These are phyloP conservation scores for Teunomyces cretensis DNA, from an alignment of 805 yeast genomes.

Conservation along the genomic window DNA sequence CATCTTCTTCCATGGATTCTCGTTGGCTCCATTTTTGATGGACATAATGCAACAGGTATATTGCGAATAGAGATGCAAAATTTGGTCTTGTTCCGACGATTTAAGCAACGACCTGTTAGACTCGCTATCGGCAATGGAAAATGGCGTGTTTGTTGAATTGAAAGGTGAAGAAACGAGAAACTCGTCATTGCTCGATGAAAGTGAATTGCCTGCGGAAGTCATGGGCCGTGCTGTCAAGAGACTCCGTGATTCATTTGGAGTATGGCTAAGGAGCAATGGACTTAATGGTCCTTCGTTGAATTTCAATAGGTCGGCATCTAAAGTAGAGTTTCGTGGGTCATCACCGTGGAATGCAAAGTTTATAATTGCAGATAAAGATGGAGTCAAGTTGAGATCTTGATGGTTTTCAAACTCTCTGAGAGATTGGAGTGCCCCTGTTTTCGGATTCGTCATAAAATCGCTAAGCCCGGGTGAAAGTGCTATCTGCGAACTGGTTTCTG, in stretches of 20 bases:
- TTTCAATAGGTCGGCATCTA: slow-evolving; percentile 14
- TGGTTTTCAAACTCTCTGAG: background rate
- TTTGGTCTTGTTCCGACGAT: slow-evolving; percentile 36
- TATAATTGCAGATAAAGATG: slow-evolving; percentile 38
- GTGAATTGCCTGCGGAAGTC: background rate
- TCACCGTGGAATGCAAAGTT: slow-evolving; percentile 32
- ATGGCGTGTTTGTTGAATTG: background rate
- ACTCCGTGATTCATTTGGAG: background rate
- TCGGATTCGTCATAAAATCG: slow-evolving; percentile 8
- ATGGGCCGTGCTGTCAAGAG: background rate
- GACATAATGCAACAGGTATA: slow-evolving; percentile 52
- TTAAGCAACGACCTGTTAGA: slow-evolving; percentile 16
- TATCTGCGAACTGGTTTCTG: slow-evolving; percentile 7
- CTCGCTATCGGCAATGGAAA: slow-evolving; percentile 6
- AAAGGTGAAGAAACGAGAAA: slow-evolving; percentile 3
- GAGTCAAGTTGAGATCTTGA: slow-evolving; percentile 29
- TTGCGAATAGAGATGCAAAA: slow-evolving; percentile 31
- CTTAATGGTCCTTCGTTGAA: slow-evolving; percentile 25
- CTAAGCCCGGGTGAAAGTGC: slow-evolving; percentile 14
- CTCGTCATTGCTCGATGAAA: background rate
- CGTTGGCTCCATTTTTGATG: slow-evolving; percentile 61
- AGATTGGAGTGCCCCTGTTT: background rate
- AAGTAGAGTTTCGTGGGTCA: slow-evolving; percentile 10
- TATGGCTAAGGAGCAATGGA: slow-evolving; percentile 18
- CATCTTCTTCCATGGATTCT: slow-evolving; percentile 66